Base-by-base conservation (phyloP, 164 flowering plant genomes). In the Umbellularia californica region DNA sequence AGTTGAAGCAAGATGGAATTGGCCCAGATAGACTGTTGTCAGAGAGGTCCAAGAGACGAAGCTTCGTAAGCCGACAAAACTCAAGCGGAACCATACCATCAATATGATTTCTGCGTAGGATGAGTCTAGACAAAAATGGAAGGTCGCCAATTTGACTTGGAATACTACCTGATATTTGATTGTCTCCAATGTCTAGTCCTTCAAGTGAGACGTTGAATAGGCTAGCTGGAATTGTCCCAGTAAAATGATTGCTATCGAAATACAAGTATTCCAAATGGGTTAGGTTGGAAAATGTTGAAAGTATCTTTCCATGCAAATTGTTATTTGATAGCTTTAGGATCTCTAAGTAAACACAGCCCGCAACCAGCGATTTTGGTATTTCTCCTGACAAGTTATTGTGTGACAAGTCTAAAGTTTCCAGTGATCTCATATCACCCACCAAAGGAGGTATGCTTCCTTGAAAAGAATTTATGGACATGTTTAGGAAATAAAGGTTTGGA, bases 1-100 rank as follows among this genome's bases (percentile, higher is more conserved):
- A 30, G 24, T 55, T 74, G n/a, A 67, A 51, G 50, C 76, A 74
- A 74, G 76, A n/a, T 12, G 76, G 76, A 1, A 51, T 27, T 23
- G 24, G 12, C 9, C 76, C 76, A 51, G 5, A 27, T 0, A 65
- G 3, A 9, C 14, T 65, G 27, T 73, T 73, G 23, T 50, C 15
- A 27, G 69, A 73, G 24, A 73, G 35, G 58, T 65, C 75, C 3
- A 73, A 50, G 50, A 24, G 3, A 0, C 19, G 5, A 47, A 73
- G 75, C 2, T 1, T 6, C 13, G 25, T 24, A 6, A 73, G 47
- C 10, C 25, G 47, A 27, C 69, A 73, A 27, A 41, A 7, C 47
- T 9, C 47, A 7, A 41, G 47, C 0, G 47, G 47, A 41, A 41
- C 47, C 47, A 41, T 28, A 24, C 75, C 79, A 7, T 68, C 22